Base-by-base conservation (phyloP, 352 stramenopile genomes). In the Globisporangium lucens region DNA sequence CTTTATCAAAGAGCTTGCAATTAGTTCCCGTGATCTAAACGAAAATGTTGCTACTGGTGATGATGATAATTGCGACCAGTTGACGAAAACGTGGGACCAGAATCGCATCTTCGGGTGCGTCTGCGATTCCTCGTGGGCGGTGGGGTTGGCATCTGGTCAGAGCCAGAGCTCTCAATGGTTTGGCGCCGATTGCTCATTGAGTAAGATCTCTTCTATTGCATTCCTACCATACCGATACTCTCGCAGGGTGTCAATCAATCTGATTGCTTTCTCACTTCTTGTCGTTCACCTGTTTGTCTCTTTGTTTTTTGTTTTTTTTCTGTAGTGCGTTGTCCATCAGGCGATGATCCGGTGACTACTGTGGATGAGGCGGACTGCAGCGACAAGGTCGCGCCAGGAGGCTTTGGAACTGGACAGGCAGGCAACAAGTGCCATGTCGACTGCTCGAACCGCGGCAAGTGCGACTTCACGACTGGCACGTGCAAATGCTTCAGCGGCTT, bases 151-250 rank as follows among this genome's bases (percentile, higher is more conserved):
- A 3, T 41, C 66, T 1, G 89, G 80, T 1, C 66, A 98, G 64
- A 82, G 76, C 3, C 93, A 98, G 67, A 76, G 87, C 38, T 74
- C 88, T 3, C 72, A 98, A 72, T 97, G 86, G 80, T 98, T 98
- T 65, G 91, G 91, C 7, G 69, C 83, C 20, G 90, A 96, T 60
- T 98, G 92, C 70, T 96, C 89, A 12, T 66, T 77, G 59, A 73
- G 87, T 92, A 78, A 49, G 76, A 67, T 30, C 24, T 36, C 55
- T 22, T 29, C 30, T 56, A 20, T n/a, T 22, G 1, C 46, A 36
- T 12, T 22, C n/a, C 33, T 22, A 20, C 13, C 36, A 38, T 22
- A 9, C 1, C 9, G 66, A 43, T 22, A 41, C n/a, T 38, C 10
- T 57, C 46, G 46, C 52, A 12, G 17, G 15, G 17, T 22, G 43